Conservation (phyloP, 1,284 basidiomycete species). For the Ceratobasidium sp. region DNA sequence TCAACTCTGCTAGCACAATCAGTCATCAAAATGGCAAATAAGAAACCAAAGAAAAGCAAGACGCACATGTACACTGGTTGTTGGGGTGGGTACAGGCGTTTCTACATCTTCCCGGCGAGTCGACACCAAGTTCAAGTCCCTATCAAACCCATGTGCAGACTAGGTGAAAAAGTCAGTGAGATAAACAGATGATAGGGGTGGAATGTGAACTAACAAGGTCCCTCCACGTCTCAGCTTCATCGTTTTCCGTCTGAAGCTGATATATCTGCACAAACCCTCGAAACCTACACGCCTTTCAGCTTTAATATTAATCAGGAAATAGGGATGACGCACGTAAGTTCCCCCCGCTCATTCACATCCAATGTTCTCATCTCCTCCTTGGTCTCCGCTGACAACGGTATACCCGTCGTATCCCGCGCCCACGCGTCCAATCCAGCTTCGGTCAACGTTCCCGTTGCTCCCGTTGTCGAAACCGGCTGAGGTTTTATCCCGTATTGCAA, state of each 20-base stretch:
- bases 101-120: slow-evolving; percentile 63
- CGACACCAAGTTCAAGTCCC: slow-evolving; percentile 64
- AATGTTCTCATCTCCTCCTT: slow-evolving; percentile 76
- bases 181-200: background rate
- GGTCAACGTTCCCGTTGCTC: slow-evolving; percentile 52
- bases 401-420: slow-evolving; percentile 77
- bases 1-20: slow-evolving; percentile 10
- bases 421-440: slow-evolving; percentile 69
- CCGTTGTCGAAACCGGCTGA: slow-evolving; percentile 55
- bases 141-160: slow-evolving; percentile 77
- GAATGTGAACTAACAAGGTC: slow-evolving; percentile 62
- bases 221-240: slow-evolving; percentile 80
- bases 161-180: slow-evolving; percentile 50
- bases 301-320: background rate
- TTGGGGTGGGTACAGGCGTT: slow-evolving; percentile 23
- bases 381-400: slow-evolving; percentile 73
- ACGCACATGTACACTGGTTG: slow-evolving; percentile 12
- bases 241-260: slow-evolving; percentile 78
- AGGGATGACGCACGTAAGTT: slow-evolving; percentile 67
- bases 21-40: slow-evolving; percentile 13
- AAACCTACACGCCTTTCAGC: slow-evolving; percentile 57
- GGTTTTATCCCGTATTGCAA: too few relatives aligned
- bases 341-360: slow-evolving; percentile 73
- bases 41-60: background rate
- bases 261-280: slow-evolving; percentile 81